Evolutionary conservation across 176 grass and related monocot species (phyloP).

Genomic region (Pontederia paniculata): DNA sequence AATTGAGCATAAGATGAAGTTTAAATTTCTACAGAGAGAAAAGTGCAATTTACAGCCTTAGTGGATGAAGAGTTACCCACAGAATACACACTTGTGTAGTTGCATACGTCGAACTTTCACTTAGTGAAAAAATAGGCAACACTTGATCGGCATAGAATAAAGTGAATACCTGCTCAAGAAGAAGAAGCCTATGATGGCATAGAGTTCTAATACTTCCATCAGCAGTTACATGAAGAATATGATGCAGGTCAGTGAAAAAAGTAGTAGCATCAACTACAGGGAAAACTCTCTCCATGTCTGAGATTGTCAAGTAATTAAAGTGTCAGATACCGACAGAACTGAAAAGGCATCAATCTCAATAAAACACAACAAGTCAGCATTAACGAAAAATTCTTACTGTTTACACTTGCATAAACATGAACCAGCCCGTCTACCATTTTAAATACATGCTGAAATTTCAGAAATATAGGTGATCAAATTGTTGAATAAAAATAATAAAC

Average conservation of each 20-base stretch:
- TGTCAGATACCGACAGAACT: background rate
- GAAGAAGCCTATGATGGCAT: slow-evolving; percentile 77
- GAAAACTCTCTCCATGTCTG: slow-evolving; percentile 71
- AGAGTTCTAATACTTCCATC: slow-evolving; percentile 85
- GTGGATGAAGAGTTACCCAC: no score
- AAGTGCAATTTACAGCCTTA: background rate
- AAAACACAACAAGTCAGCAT: slow-evolving; percentile 13
- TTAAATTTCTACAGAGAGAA: slow-evolving; percentile 71
- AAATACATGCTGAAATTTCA: slow-evolving; percentile 49
- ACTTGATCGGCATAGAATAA: background rate
- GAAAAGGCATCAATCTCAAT: slow-evolving; percentile 4
- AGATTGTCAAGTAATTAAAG: slow-evolving; percentile 18
- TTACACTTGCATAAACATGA: slow-evolving; percentile 73
- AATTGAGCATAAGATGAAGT: slow-evolving; percentile 91
- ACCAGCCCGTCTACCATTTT: slow-evolving; percentile 90
- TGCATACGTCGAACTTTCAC: no score
- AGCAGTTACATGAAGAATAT: slow-evolving; percentile 76
- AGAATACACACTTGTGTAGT: no score
- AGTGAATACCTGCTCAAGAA: slow-evolving; percentile 77
- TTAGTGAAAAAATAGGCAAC: no score
- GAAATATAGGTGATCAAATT: background rate
- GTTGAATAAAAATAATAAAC: background rate
- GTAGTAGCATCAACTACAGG: slow-evolving; percentile 83
- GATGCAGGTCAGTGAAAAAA: slow-evolving; percentile 94
- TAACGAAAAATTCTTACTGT: slow-evolving; percentile 45